A percentile compares a stretch with the other conserved stretches of the same genome.
These are phyloP conservation scores for Breynia disticha DNA, from an alignment of 441 rosid species.

Conservation along the genomic window DNA sequence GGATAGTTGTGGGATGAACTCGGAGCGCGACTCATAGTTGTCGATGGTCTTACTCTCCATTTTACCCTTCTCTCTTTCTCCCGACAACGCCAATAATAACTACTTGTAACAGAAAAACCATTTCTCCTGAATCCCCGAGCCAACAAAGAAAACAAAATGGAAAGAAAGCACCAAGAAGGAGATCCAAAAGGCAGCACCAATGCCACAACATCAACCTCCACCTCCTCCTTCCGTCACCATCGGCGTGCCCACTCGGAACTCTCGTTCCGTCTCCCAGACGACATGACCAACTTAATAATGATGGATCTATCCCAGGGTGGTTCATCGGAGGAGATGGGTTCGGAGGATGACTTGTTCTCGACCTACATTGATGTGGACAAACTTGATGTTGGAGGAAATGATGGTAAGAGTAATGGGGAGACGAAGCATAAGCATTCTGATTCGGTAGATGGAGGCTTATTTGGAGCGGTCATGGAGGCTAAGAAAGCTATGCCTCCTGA, in stretches of 20 bases:
- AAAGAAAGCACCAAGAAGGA: constrained; percentile 19
- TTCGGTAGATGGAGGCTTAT: constrained; percentile 46
- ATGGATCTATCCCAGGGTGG: constrained; percentile 31
- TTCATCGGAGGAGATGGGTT: constrained; percentile 54
- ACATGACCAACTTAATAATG: constrained; percentile 35
- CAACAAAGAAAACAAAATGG: too few relatives aligned
- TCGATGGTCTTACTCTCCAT: too few relatives aligned
- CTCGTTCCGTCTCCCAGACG: constrained; percentile 33
- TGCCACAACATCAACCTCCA: neutral
- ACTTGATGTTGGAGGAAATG: constrained; percentile 12
- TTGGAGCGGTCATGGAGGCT: constrained; percentile 51
- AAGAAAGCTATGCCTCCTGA: constrained; percentile 82
- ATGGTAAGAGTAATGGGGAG: neutral
- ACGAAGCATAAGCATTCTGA: constrained; percentile 52
- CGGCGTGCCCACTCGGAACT: constrained; percentile 61
- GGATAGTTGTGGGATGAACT: too few relatives aligned
- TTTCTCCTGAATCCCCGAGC: too few relatives aligned
- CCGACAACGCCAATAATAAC: too few relatives aligned
- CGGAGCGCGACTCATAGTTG: too few relatives aligned
- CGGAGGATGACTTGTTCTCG: constrained; percentile 76
- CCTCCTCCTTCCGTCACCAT: constrained; percentile 25
- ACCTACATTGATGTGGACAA: constrained; percentile 71
- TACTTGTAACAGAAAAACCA: neutral
- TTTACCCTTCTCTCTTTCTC: too few relatives aligned
- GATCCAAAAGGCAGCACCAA: neutral